Evolutionary conservation across 345 rosid species (phyloP).

Genomic region (rapeseed (Brassica napus)): DNA sequence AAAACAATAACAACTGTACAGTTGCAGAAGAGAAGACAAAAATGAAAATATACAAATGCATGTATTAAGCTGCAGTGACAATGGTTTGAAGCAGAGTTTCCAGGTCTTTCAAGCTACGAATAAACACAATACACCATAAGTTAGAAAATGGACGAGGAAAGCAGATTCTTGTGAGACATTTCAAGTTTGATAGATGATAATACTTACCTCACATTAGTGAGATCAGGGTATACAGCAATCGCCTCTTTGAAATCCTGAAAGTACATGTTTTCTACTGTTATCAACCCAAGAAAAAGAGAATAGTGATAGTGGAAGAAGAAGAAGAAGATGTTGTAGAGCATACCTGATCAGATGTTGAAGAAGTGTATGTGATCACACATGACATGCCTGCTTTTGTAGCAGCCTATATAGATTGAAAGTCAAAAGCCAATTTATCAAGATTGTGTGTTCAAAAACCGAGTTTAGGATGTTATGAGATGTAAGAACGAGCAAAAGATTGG

Average conservation of each 20-base stretch:
- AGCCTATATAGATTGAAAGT: conserved; percentile 52
- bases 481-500: background rate
- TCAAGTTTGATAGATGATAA: background rate
- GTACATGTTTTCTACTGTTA: background rate
- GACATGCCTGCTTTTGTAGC: conserved; percentile 91
- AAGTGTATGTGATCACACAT: conserved; percentile 75
- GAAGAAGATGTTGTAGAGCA: conserved; percentile 6
- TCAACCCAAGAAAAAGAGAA: conserved; percentile 10
- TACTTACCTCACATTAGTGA: conserved; percentile 68
- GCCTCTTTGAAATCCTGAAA: conserved; percentile 83
- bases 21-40: background rate
- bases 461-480: background rate
- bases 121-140: background rate
- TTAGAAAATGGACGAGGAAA: background rate
- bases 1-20: conserved; percentile 5
- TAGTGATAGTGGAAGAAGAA: background rate
- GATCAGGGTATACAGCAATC: conserved; percentile 73
- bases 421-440: background rate
- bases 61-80: conserved; percentile 27
- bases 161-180: background rate
- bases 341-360: conserved; percentile 93
- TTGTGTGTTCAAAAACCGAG: conserved; percentile 3
- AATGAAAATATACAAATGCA: conserved; percentile 3
- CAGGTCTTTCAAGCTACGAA: conserved; percentile 33
- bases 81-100: conserved; percentile 32